phyloP scores from a whole-genome alignment of 2,329 filamentous ascomycete genomes.

The Fusarium cyanostomum region DNA sequence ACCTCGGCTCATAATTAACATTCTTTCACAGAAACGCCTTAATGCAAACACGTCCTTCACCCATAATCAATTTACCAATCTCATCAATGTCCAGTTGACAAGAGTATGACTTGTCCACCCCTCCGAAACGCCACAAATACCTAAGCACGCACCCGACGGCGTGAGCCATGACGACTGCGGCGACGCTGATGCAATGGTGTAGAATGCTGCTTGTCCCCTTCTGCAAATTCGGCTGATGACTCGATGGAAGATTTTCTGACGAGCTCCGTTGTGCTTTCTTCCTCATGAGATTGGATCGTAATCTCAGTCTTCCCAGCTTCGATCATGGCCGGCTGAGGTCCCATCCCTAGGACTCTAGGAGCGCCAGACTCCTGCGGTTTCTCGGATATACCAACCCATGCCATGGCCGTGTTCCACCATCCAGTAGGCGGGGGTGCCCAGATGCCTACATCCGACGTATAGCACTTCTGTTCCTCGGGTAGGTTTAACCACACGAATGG shows the following conservation, averaged over 20 bases:
- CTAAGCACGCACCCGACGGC: not conserved
- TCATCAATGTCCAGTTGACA: not conserved
- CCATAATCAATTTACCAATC: not conserved
- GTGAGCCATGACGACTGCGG: conserved; percentile 6
- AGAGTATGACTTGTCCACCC: not conserved
- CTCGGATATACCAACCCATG: conserved; percentile 42
- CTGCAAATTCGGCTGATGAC: conserved; percentile 6
- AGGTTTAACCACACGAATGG: conserved; percentile 52
- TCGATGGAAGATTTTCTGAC: conserved; percentile 13
- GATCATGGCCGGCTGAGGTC: conserved; percentile 18
- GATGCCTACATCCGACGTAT: conserved; percentile 46
- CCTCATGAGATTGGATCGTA: not conserved
- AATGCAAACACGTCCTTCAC: not conserved
- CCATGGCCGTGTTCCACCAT: conserved; percentile 42
- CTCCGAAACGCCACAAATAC: not conserved
- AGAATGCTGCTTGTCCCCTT: conserved; percentile 19
- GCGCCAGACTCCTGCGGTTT: conserved; percentile 28
- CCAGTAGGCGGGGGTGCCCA: conserved; percentile 44
- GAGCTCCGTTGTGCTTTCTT: conserved; percentile 9
- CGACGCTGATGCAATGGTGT: conserved; percentile 21
- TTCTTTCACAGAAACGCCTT: not conserved
- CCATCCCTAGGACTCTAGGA: conserved; percentile 41
- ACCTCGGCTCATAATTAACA: not conserved
- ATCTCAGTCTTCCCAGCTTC: conserved; percentile 14
- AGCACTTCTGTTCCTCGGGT: conserved; percentile 47